Evolutionary conservation across 2,329 filamentous ascomycete species (phyloP), one percentile per base, ranked within the genome.

Genomic region (Penicillium sp.): DNA sequence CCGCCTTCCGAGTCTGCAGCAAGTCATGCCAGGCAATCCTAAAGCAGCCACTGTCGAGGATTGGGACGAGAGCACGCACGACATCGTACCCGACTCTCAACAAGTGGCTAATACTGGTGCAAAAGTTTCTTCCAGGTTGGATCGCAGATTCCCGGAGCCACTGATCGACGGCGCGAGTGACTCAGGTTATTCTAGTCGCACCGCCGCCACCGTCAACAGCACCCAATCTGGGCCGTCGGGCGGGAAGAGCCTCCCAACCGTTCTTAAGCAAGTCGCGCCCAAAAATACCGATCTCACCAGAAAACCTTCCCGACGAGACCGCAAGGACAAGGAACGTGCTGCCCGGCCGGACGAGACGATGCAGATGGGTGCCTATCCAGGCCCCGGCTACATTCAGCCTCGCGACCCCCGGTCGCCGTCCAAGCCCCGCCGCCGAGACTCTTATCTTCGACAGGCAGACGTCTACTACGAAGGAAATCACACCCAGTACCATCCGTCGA

Each of bases 111-210:
- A 63, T 64, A 61, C 59, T 41, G 57, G 58, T 61, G 80, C 81
- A 71, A 82, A 82, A 72, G 71, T 79, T 74, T 74, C 77, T 60
- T 78, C 80, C 53, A 75, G 75, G 60, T 66, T 74, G 58, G 73
- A 77, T 54, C 60, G 73, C 54, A 70, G 64, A 73, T 69, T 61
- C 70, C 54, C 62, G 48, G 69, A 67, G 58, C 63, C 65, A 55
- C 70, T 71, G 62, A 72, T 75, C 57, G 79, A 83, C 70, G 74
- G 76, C 67, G 78, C 79, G 63, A 84, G 80, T 73, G 84, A 87
- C 73, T 85, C 83, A 62, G 83, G 83, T 65, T 85, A 85, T 76
- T 85, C 82, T 60, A 85, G 82, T 75, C 78, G 79, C 66, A 83
- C 82, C 65, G 77, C 77, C 62, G 78, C 79, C 60, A 79, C 80